Base-by-base conservation (phyloP, 495 filamentous ascomycete species). In the Penicillium samsonianum region DNA sequence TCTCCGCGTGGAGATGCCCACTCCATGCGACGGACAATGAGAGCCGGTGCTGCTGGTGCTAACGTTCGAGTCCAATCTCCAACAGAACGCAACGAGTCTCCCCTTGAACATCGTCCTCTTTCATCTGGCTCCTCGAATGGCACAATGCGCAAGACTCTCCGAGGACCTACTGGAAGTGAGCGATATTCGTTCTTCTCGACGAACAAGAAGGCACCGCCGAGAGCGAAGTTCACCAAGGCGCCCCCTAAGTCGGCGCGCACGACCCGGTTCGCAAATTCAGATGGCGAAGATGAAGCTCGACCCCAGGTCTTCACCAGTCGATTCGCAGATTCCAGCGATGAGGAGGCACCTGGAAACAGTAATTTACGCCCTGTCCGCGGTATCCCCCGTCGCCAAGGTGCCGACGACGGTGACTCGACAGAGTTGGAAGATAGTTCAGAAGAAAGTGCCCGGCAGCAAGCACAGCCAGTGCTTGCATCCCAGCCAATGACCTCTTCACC, bases 251-350 rank as follows among this genome's bases (percentile, higher is more conserved):
- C 55, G 0, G 38, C 19, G 31, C 60, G 67, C 28, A 38, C 57
- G 9, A 76, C 78, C 7, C 73, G 81, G 4, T 88, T 90, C 59
- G 83, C 66, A 1, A 84, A 91, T 61, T 92, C 89, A 0, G 90
- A 89, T 59, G 88, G 88, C 26, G 87, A 85, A 19, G 82, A 81
- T 3, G 77, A 53, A 14, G 20, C 42, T 12, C 65, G 65, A 0
- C 60, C 62, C 8, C 75, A 62, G 16, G 48, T 54, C 30, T 89
- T 88, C 64, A 78, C 73, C 35, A 92, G 89, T 65, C 86, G 90
- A 3, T 91, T 91, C 64, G 86, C 83, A n/a, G 88, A 92, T 57
- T 92, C 89, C 1, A 92, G 90, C 64, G 89, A 92, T 60, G 88
- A 90, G 38, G 86, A 88, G 19, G 80, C 79, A 12, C 66, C 70